These are phyloP conservation scores for Mrakia hoshinonis DNA, from an alignment of 768 basidiomycete species.

Conservation along the genomic window DNA sequence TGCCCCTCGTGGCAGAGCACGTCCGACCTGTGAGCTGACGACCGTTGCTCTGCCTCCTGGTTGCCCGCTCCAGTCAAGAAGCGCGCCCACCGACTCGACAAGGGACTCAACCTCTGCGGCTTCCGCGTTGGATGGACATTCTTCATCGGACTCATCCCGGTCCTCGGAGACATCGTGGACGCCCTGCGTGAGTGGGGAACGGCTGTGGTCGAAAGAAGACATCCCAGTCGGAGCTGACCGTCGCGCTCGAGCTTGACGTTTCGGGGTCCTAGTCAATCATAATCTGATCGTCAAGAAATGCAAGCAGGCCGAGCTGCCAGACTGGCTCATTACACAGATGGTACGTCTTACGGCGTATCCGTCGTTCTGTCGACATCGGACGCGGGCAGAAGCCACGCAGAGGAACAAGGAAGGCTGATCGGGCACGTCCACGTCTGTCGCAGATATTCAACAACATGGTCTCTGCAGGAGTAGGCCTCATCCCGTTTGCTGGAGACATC, in stretches of 20 bases:
- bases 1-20: not conserved
- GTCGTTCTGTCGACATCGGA: not conserved
- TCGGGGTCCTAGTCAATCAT: slow-evolving; percentile 17
- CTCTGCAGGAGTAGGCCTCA: slow-evolving; percentile 14
- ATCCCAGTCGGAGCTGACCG: not conserved
- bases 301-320: slow-evolving; percentile 23
- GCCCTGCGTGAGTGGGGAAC: slow-evolving; percentile 1
- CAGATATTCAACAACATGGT: slow-evolving; percentile 27
- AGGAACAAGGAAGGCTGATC: not conserved
- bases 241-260: not conserved
- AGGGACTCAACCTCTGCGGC: slow-evolving; percentile 24
- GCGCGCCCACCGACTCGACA: slow-evolving; percentile 26
- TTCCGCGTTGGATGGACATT: slow-evolving; percentile 28
- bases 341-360: not conserved
- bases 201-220: not conserved
- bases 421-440: not conserved
- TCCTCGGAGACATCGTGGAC: slow-evolving; percentile 17
- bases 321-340: slow-evolving; percentile 14
- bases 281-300: slow-evolving; percentile 25
- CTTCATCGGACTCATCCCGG: slow-evolving; percentile 25
- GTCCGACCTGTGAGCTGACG: not conserved
- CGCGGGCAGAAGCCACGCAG: not conserved
- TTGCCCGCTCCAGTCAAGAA: not conserved
- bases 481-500: slow-evolving; percentile 15
- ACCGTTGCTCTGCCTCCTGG: not conserved